A percentile compares a stretch with the other conserved stretches of the same genome.
phyloP scores from a whole-genome alignment of 345 rosid genomes.

The Viola odorata region DNA sequence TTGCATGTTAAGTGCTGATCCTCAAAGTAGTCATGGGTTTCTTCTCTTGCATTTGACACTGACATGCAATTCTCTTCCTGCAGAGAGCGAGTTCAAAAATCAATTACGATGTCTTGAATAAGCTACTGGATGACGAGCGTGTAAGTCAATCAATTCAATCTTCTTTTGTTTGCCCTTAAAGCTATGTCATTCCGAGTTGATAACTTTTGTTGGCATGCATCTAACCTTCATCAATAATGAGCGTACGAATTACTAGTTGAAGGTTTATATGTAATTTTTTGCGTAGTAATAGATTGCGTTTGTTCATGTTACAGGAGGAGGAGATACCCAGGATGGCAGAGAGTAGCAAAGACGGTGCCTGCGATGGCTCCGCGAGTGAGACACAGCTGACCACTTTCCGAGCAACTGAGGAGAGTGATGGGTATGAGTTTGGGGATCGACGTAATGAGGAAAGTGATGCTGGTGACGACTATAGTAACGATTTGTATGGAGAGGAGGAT shows the following conservation, averaged over 20 bases:
- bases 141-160: constrained; percentile 33
- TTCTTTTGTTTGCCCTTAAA: background rate
- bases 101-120: constrained; percentile 54
- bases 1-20: too few species aligned
- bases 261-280: too few species aligned
- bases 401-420: background rate
- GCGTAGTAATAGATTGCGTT: background rate
- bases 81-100: constrained; percentile 60
- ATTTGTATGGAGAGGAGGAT: too few species aligned
- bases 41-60: too few species aligned
- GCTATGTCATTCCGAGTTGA: background rate
- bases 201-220: background rate
- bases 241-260: too few species aligned
- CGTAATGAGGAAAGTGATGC: background rate
- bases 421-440: background rate
- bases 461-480: background rate
- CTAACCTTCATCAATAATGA: background rate
- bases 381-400: background rate
- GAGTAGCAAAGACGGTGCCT: background rate
- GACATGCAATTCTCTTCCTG: constrained; percentile 14
- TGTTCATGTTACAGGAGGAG: background rate
- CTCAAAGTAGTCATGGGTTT: too few species aligned
- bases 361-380: background rate
- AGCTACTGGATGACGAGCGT: constrained; percentile 47
- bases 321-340: background rate